These are phyloP conservation scores for Yamadazyma sp. DNA, from an alignment of 1,139 yeast genomes.

Conservation along the genomic window DNA sequence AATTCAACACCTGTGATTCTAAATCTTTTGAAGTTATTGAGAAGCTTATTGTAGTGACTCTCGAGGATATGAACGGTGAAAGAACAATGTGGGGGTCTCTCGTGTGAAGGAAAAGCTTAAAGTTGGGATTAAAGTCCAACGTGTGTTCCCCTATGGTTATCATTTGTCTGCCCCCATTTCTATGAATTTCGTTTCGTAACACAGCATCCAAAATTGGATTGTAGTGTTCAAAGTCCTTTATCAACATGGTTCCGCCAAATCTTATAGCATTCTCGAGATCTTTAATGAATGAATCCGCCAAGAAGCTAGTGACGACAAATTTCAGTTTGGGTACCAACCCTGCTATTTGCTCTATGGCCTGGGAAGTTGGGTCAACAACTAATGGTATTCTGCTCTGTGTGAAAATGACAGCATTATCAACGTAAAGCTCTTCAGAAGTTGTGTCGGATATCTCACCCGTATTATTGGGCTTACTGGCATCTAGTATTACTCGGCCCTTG, in stretches of 20 bases:
- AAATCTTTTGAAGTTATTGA: constrained; percentile 68
- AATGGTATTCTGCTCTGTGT: constrained; percentile 46
- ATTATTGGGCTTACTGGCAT: background rate
- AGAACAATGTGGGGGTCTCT: constrained; percentile 52
- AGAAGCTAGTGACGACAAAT: constrained; percentile 63
- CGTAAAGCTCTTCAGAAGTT: constrained; percentile 57
- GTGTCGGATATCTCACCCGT: constrained; percentile 34
- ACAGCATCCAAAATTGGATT: constrained; percentile 73
- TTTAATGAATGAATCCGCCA: constrained; percentile 66
- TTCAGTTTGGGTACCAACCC: constrained; percentile 32
- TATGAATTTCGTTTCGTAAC: constrained; percentile 57
- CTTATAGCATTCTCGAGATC: constrained; percentile 78
- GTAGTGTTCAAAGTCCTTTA: constrained; percentile 76
- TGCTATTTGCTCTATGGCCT: constrained; percentile 41
- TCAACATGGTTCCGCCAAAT: constrained; percentile 75
- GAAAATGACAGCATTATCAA: constrained; percentile 65
- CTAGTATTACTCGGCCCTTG: background rate
- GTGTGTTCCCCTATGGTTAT: constrained; percentile 62
- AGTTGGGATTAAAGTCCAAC: constrained; percentile 66
- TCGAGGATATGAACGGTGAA: constrained; percentile 57
- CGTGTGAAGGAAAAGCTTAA: constrained; percentile 61
- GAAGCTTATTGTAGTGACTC: constrained; percentile 68
- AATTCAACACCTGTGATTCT: constrained; percentile 61
- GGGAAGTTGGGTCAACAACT: constrained; percentile 72
- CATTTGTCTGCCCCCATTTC: constrained; percentile 70